phyloP scores from a whole-genome alignment of 148 eudicot genomes.

The Rhododendron vialii region DNA sequence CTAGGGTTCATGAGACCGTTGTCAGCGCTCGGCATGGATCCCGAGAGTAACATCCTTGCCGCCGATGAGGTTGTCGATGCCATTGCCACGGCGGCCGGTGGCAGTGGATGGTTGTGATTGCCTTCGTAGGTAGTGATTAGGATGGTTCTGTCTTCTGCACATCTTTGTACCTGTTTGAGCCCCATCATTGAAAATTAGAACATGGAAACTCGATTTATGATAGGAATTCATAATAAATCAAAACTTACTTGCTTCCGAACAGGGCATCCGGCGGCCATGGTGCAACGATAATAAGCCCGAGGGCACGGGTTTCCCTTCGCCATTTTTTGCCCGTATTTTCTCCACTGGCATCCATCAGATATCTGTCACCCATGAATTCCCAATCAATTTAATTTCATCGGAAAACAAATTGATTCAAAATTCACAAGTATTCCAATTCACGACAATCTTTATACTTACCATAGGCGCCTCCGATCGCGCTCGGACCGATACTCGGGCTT shows the following conservation, averaged over 20 bases:
- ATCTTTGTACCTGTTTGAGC: slow-evolving; percentile 55
- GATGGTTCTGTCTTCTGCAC: slow-evolving; percentile 59
- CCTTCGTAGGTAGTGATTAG: slow-evolving; percentile 68
- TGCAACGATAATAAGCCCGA: slow-evolving; percentile 32
- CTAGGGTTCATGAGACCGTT: slow-evolving; percentile 36
- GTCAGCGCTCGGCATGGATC: slow-evolving; percentile 55
- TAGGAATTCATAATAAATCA: not conserved
- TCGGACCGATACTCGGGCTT: slow-evolving; percentile 29
- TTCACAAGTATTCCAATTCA: not conserved
- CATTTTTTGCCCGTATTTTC: slow-evolving; percentile 31
- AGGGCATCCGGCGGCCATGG: slow-evolving; percentile 32
- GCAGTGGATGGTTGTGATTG: slow-evolving; percentile 61
- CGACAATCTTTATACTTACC: not conserved
- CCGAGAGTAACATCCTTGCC: slow-evolving; percentile 58
- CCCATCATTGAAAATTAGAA: not conserved
- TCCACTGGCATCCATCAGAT: slow-evolving; percentile 28
- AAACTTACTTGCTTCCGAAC: slow-evolving; percentile 26
- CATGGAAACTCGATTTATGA: not conserved
- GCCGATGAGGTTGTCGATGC: slow-evolving; percentile 63
- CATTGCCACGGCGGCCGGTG: slow-evolving; percentile 67
- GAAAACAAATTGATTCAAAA: not conserved
- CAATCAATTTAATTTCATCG: not conserved
- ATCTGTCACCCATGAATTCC: slow-evolving; percentile 13
- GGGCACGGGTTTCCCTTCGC: slow-evolving; percentile 33
- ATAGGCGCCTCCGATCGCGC: slow-evolving; percentile 32